Evolutionary conservation across 2,329 filamentous ascomycete genomes (phyloP), one percentile per base, ranked within the genome.

Genomic region (Fusarium fujikuroi): DNA sequence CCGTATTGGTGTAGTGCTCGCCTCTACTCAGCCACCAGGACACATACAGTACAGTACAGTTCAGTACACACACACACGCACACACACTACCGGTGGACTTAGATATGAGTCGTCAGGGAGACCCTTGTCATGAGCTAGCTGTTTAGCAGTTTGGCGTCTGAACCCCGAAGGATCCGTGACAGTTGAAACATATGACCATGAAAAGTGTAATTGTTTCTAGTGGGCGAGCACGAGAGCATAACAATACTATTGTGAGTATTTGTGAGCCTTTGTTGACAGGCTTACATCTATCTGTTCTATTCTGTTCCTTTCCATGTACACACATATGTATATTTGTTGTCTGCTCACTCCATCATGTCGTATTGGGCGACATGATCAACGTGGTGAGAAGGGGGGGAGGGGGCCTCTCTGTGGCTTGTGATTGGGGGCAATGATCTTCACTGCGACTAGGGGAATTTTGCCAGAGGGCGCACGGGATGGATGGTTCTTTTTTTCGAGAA

Each of bases 111-210:
- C 61, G 66, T 53, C 66, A 56, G 61, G 57, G 59, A 54, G 58
- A 42, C 53, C 66, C 66, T 60, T 73, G 57, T 47, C 47, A 36
- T 39, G 58, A 37, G 53, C 59, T 73, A 58, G 43, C 39, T 34
- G 62, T 63, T 59, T 66, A 42, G 39, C 32, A 42, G 59, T 64
- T 56, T 66, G 60, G 63, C 50, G 72, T 69, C 25, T 66, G 65
- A 67, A 50, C 58, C 65, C 75, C 75, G 75, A 69, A 63, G 68
- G 73, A 77, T 71, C 72, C 75, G 75, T 73, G 75, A 63, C 70
- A 75, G 69, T 64, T 46, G 58, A 60, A 59, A 50, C 57, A 64
- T 36, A 74, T 74, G 74, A 75, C 71, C 49, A 53, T 57, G 30
- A 34, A 32, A 25, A 61, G 50, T 36, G 44, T 21, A 39, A 56